Evolutionary conservation across 1,284 basidiomycete genomes (phyloP).

Genomic region (Kwoniella shivajii): DNA sequence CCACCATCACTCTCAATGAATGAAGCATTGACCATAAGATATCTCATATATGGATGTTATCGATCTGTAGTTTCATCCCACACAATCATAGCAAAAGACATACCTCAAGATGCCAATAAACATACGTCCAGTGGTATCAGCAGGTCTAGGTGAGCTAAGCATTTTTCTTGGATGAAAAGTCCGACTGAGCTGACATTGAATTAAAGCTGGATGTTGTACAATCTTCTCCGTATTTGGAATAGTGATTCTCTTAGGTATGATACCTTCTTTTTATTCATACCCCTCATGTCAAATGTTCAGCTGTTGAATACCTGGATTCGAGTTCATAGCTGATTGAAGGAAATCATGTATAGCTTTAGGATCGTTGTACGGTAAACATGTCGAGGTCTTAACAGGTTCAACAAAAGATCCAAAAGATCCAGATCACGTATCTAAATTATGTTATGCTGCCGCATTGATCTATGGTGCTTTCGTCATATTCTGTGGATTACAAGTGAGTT

Average conservation of each 20-base stretch:
- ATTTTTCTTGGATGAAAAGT: background rate
- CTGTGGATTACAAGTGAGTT: constrained; percentile 58
- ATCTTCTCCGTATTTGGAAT: constrained; percentile 60
- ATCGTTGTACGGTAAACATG: constrained; percentile 43
- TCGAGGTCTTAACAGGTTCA: constrained; percentile 58
- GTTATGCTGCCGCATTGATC: constrained; percentile 58
- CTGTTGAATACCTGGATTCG: background rate
- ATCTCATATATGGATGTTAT: too few species aligned
- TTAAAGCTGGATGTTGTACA: constrained; percentile 59
- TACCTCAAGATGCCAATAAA: constrained; percentile 25
- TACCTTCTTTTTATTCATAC: background rate
- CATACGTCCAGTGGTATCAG: constrained; percentile 54
- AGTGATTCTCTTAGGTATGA: constrained; percentile 56
- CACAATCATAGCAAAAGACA: background rate
- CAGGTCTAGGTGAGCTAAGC: constrained; percentile 49
- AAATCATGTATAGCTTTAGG: constrained; percentile 35
- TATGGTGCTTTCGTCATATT: constrained; percentile 59
- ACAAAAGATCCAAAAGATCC: constrained; percentile 57
- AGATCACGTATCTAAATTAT: constrained; percentile 54
- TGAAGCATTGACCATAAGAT: too few species aligned
- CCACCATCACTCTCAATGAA: too few species aligned
- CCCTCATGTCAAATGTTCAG: background rate
- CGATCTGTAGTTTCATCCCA: background rate
- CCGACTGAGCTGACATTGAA: constrained; percentile 10
- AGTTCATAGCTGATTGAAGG: too few species aligned